Evolutionary conservation across 805 yeast species (phyloP).

Genomic region (Kazachstania viticola): DNA sequence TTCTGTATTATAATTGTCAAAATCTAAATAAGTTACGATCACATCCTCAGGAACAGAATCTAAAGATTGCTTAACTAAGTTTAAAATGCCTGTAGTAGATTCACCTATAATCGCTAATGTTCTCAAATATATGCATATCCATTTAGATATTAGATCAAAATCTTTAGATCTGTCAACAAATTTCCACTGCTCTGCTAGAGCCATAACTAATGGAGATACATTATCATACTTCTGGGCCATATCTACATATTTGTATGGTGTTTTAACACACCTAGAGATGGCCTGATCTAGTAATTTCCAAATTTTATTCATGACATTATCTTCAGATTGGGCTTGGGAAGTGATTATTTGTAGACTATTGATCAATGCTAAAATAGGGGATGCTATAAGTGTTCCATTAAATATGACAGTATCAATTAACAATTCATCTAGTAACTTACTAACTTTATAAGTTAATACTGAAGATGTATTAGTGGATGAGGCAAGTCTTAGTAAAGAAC

Average conservation of each 20-base stretch:
- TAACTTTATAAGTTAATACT: conserved; percentile 33
- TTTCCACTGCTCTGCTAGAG: conserved; percentile 59
- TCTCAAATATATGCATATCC: conserved; percentile 42
- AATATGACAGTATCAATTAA: conserved; percentile 44
- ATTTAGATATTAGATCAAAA: conserved; percentile 26
- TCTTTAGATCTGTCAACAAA: conserved; percentile 29
- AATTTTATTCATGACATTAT: conserved; percentile 25
- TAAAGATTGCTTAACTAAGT: conserved; percentile 4
- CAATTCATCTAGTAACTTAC: conserved; percentile 37
- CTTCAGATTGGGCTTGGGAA: conserved; percentile 5
- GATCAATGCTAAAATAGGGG: conserved; percentile 47
- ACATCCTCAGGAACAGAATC: conserved; percentile 6
- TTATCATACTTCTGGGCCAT: conserved; percentile 25
- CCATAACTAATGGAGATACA: conserved; percentile 46
- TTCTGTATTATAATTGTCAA: conserved; percentile 10
- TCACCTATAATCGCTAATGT: conserved; percentile 51
- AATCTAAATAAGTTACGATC: conserved; percentile 10
- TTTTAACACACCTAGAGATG: conserved; percentile 51
- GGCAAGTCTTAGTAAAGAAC: conserved; percentile 48
- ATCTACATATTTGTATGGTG: conserved; percentile 84
- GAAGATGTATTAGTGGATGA: conserved; percentile 22
- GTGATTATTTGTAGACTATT: conserved; percentile 32
- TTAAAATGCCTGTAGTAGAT: conserved; percentile 22
- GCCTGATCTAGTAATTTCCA: conserved; percentile 69
- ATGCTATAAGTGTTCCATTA: conserved; percentile 33